These are phyloP conservation scores for Fonticula alba DNA, from an alignment of 78 protist species.

Conservation along the genomic window DNA sequence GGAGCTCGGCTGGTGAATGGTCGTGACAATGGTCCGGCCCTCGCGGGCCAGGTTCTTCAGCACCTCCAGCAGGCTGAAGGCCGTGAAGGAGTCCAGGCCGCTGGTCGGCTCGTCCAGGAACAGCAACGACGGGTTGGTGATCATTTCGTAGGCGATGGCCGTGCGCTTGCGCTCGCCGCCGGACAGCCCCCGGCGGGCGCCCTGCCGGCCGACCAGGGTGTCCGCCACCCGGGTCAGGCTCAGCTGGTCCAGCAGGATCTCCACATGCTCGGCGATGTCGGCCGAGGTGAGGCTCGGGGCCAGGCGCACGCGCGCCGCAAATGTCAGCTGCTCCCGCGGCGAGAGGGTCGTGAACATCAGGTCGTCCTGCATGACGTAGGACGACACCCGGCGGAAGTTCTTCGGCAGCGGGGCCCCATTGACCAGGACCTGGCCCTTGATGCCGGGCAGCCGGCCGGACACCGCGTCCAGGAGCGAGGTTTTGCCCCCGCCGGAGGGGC, in stretches of 20 bases:
- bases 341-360: not conserved
- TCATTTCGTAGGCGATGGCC: slow-evolving; percentile 16
- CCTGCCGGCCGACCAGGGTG: not conserved
- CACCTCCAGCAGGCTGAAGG: slow-evolving; percentile 1
- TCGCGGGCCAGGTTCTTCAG: slow-evolving; percentile 8
- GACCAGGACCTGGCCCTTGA: no score
- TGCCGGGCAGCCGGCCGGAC: not conserved
- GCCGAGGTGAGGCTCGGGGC: not conserved
- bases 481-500: slow-evolving; percentile 14
- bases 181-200: not conserved
- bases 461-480: slow-evolving; percentile 1
- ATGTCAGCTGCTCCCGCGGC: slow-evolving; percentile 3
- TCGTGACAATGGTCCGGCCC: slow-evolving; percentile 13
- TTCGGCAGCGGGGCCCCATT: no score
- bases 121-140: slow-evolving; percentile 19
- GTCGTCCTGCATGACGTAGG: slow-evolving; percentile 10
- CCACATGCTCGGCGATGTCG: not conserved
- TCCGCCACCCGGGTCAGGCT: not conserved
- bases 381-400: no score
- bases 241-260: not conserved
- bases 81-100: slow-evolving; percentile 41
- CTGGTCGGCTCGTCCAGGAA: slow-evolving; percentile 60
- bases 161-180: not conserved
- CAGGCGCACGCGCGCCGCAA: not conserved
- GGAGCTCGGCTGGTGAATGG: slow-evolving; percentile 30